phyloP scores from a whole-genome alignment of 2,329 filamentous ascomycete species.

The Endoconidiophora laricicola region DNA sequence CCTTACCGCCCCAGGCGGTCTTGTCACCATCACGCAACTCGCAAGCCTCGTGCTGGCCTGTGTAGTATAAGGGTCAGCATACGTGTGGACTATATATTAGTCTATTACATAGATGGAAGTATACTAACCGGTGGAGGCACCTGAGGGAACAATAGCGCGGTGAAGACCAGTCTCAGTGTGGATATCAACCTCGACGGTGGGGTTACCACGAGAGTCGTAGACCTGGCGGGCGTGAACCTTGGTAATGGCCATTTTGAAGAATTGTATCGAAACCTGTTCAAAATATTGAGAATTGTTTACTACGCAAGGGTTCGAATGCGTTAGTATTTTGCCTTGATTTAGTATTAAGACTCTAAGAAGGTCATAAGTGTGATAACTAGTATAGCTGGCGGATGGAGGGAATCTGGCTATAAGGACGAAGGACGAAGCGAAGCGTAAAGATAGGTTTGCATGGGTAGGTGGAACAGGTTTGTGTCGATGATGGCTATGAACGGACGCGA shows the following conservation, averaged over 20 bases:
- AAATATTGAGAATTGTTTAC: constrained; percentile 4
- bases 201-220: constrained; percentile 97
- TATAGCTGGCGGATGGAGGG: background rate
- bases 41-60: constrained; percentile 77
- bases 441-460: background rate
- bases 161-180: constrained; percentile 85
- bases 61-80: constrained; percentile 18
- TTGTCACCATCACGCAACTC: constrained; percentile 87
- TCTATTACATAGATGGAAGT: constrained; percentile 2
- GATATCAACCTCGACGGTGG: constrained; percentile 90
- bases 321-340: constrained; percentile 11
- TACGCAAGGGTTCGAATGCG: constrained; percentile 9
- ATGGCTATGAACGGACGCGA: background rate
- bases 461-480: background rate
- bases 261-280: constrained; percentile 10
- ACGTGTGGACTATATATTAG: constrained; percentile 12
- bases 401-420: background rate
- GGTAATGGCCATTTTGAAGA: constrained; percentile 64
- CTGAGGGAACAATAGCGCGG: constrained; percentile 85
- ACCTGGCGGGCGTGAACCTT: constrained; percentile 87
- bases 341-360: background rate
- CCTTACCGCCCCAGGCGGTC: constrained; percentile 72
- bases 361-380: background rate
- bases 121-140: constrained; percentile 72
- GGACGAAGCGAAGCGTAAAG: background rate